These are phyloP conservation scores for Neoboletus brunneissimus DNA, from an alignment of 768 basidiomycete genomes.

Conservation along the genomic window DNA sequence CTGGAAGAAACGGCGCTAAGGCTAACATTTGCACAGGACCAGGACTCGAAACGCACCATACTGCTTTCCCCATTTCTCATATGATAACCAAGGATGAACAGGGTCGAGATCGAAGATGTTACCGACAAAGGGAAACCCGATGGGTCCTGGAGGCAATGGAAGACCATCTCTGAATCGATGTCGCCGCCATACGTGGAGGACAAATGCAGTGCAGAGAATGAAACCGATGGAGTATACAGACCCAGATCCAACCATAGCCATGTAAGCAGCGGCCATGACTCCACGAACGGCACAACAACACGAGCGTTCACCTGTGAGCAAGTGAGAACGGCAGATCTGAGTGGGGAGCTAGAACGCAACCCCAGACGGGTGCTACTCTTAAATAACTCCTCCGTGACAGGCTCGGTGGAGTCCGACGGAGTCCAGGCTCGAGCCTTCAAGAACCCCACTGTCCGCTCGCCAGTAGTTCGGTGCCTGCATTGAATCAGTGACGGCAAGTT, in stretches of 20 bases:
- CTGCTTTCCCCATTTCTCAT: constrained; percentile 32
- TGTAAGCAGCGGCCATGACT: too few species aligned
- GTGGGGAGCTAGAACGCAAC: neutral
- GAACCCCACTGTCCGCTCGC: neutral
- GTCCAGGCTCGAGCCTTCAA: neutral
- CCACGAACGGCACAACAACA: too few species aligned
- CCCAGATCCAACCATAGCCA: neutral
- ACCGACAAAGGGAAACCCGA: constrained; percentile 38
- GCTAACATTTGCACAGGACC: neutral
- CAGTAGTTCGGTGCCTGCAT: too few species aligned
- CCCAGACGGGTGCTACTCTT: neutral
- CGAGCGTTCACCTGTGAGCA: neutral
- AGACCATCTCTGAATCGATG: constrained; percentile 12
- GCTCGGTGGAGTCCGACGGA: neutral
- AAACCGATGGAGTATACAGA: constrained; percentile 4
- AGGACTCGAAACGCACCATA: constrained; percentile 24
- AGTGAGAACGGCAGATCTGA: neutral
- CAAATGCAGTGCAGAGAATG: neutral
- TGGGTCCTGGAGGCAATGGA: constrained; percentile 51
- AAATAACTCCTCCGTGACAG: neutral
- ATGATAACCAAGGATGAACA: constrained; percentile 32
- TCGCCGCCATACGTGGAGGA: constrained; percentile 15
- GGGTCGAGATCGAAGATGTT: constrained; percentile 20
- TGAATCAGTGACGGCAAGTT: neutral
- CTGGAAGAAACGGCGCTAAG: constrained; percentile 2